Percentiles rank a stretch among this genome's conserved stretches.
Evolutionary conservation across 306 rosid genomes (phyloP).

Genomic region (Dryas drummondii): DNA sequence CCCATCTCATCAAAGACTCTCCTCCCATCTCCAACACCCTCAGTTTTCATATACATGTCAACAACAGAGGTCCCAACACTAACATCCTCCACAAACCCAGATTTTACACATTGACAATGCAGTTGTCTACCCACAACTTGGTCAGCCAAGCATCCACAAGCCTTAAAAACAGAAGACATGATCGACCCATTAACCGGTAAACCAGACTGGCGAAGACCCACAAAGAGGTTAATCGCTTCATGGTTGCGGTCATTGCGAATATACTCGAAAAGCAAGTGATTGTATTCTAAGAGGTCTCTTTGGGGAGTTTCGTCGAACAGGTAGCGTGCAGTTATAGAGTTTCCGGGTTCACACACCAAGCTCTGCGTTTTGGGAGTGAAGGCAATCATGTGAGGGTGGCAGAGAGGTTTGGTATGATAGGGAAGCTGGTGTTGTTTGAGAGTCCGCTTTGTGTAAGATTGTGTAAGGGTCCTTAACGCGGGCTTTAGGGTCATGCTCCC

Average conservation of each 20-base stretch:
- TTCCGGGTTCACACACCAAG: neutral
- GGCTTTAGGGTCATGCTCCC: constrained; percentile 33
- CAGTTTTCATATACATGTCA: constrained; percentile 87
- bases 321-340: constrained; percentile 30
- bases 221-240: constrained; percentile 49
- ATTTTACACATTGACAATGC: constrained; percentile 67
- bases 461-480: constrained; percentile 28
- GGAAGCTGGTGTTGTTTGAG: constrained; percentile 5
- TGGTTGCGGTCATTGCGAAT: constrained; percentile 41
- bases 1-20: constrained; percentile 73
- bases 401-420: constrained; percentile 7
- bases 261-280: constrained; percentile 48
- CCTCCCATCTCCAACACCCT: constrained; percentile 51
- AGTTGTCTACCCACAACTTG: constrained; percentile 55
- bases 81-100: constrained; percentile 53
- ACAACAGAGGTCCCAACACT: constrained; percentile 75
- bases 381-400: neutral
- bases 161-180: constrained; percentile 56
- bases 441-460: constrained; percentile 25
- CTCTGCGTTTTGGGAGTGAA: neutral
- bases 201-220: constrained; percentile 38
- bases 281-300: constrained; percentile 32
- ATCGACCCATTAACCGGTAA: constrained; percentile 42
- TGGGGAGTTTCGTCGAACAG: constrained; percentile 59
- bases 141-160: constrained; percentile 52